These are phyloP conservation scores for Eucalyptus paniculata DNA, from an alignment of 345 rosid genomes.

Conservation along the genomic window DNA sequence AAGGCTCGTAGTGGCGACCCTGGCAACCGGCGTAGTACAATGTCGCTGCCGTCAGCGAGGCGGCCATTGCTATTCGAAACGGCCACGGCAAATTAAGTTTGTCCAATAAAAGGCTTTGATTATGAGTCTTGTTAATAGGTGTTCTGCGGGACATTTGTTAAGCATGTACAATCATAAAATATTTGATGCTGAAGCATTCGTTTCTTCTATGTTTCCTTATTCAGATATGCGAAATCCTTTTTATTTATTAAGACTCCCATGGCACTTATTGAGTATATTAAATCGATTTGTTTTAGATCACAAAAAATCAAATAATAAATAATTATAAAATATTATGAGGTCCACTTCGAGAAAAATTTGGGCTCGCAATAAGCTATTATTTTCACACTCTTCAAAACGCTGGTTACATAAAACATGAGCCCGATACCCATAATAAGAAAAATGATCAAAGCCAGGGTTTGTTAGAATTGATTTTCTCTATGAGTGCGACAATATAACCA, in stretches of 20 bases:
- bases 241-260: neutral
- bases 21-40: neutral
- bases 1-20: neutral
- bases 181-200: neutral
- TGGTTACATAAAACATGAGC: neutral
- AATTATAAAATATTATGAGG: too few relatives aligned
- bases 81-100: accelerated
- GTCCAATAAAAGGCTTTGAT: neutral
- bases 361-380: too few relatives aligned
- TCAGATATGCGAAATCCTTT: neutral
- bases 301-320: too few relatives aligned
- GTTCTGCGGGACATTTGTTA: neutral
- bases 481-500: accelerated
- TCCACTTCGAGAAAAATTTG: accelerated
- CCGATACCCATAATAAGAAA: neutral
- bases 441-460: neutral
- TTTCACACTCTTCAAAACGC: accelerated
- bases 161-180: neutral
- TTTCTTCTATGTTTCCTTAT: neutral
- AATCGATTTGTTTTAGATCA: accelerated
- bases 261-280: neutral
- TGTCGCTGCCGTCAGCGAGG: too few relatives aligned
- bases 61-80: too few relatives aligned
- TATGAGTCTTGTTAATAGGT: neutral
- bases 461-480: too few relatives aligned